Conservation (phyloP, 2,329 filamentous ascomycete species). For the Arthroderma sp. region DNA sequence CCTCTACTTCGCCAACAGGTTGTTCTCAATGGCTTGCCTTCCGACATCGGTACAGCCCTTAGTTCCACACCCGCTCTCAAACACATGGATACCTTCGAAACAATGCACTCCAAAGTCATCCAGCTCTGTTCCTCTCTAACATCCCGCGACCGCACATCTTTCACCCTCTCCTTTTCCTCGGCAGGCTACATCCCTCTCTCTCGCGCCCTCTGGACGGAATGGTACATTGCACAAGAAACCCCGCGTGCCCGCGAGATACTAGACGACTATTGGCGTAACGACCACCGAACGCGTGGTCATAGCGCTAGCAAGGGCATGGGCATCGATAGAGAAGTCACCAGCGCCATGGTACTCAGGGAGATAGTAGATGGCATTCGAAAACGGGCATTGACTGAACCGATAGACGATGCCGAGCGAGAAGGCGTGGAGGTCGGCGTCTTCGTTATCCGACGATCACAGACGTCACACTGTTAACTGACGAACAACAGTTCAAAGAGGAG, state of each 20-base stretch:
- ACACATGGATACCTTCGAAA: conserved; percentile 44
- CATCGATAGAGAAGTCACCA: conserved; percentile 34
- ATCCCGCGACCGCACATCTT: conserved; percentile 24
- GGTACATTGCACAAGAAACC: conserved; percentile 55
- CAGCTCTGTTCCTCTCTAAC: conserved; percentile 29
- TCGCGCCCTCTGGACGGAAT: conserved; percentile 47
- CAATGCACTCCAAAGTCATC: conserved; percentile 34
- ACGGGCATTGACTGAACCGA: conserved; percentile 23
- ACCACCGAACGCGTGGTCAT: conserved; percentile 19
- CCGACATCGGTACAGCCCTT: conserved; percentile 43
- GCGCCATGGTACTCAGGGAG: conserved; percentile 46
- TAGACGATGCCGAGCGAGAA: conserved; percentile 31
- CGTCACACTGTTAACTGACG: background rate
- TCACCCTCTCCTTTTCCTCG: conserved; percentile 39
- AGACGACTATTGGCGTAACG: conserved; percentile 32
- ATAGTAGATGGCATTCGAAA: conserved; percentile 47
- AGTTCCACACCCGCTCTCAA: conserved; percentile 44
- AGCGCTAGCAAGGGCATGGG: conserved; percentile 15
- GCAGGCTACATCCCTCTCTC: conserved; percentile 41
- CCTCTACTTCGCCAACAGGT: conserved; percentile 48
- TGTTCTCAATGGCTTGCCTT: conserved; percentile 47
- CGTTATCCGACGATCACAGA: conserved; percentile 35
- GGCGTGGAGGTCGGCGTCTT: conserved; percentile 39
- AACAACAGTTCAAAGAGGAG: background rate
- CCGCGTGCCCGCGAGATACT: conserved; percentile 44